These are phyloP conservation scores for Globisporangium megalacanthum DNA, from an alignment of 352 stramenopile genomes.

Conservation along the genomic window DNA sequence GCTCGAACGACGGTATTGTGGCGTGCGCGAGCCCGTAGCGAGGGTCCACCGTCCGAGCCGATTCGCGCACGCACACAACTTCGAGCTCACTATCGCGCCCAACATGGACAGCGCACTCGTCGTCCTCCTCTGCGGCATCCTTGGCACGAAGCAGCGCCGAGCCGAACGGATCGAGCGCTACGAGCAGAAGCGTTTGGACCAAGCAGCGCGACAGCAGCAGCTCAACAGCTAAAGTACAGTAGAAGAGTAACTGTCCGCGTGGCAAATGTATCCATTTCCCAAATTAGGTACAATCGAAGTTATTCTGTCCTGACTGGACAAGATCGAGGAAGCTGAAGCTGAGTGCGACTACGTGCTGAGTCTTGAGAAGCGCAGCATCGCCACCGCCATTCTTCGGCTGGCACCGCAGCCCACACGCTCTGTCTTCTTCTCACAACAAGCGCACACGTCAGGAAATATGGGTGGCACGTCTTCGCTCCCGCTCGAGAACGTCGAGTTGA, in stretches of 20 bases:
- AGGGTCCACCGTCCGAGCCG: background rate
- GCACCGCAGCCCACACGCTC: too few species aligned
- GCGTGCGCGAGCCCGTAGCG: constrained; percentile 15
- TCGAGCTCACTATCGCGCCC: constrained; percentile 1
- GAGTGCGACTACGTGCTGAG: too few species aligned
- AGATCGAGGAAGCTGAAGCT: too few species aligned
- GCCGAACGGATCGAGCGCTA: constrained; percentile 30
- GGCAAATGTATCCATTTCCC: background rate
- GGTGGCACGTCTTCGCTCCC: background rate
- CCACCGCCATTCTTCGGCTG: background rate
- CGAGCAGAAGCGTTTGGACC: background rate
- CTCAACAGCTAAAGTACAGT: background rate
- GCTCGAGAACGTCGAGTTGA: constrained; percentile 1
- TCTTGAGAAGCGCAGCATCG: background rate
- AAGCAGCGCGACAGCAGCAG: background rate
- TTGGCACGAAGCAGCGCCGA: constrained; percentile 19
- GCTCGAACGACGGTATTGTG: constrained; percentile 20
- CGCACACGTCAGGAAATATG: background rate
- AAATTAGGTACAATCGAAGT: background rate
- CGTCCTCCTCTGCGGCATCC: constrained; percentile 10
- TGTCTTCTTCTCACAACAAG: too few species aligned
- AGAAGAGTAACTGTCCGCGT: background rate
- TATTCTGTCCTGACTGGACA: background rate
- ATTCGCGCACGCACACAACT: background rate
- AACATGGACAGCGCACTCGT: constrained; percentile 13